Percentiles rank a stretch among this genome's conserved stretches.
Evolutionary conservation across 2,329 filamentous ascomycete species (phyloP).

Genomic region (Graphium sp.): DNA sequence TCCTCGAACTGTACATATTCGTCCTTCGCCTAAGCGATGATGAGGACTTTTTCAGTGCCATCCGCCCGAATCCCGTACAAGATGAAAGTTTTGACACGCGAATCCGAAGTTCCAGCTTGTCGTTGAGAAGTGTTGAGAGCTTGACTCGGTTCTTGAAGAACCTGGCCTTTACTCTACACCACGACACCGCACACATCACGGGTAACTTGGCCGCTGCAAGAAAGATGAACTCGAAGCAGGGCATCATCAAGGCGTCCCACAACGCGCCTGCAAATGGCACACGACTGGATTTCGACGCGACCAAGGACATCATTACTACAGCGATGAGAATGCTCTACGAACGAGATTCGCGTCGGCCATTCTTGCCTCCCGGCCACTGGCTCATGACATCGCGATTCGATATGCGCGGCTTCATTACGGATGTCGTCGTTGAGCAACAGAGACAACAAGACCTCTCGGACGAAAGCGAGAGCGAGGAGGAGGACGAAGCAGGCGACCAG

Average conservation of each 20-base stretch:
- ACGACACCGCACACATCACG: constrained; percentile 50
- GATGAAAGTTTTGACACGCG: too few relatives aligned
- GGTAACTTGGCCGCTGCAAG: neutral
- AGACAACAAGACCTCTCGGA: constrained; percentile 7
- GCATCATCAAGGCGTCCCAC: neutral
- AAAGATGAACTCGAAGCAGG: neutral
- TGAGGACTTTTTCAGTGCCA: constrained; percentile 71
- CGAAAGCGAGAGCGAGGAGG: constrained; percentile 6
- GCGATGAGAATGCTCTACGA: constrained; percentile 82
- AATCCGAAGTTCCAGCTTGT: constrained; percentile 48
- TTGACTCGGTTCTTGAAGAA: constrained; percentile 81
- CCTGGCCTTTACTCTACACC: constrained; percentile 75
- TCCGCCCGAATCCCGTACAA: constrained; percentile 24
- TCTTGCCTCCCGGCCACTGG: constrained; percentile 77
- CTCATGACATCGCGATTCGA: constrained; percentile 80
- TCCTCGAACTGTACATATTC: constrained; percentile 88
- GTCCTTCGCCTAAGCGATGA: constrained; percentile 87
- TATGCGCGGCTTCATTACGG: constrained; percentile 72
- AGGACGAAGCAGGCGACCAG: constrained; percentile 1
- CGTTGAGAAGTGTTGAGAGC: constrained; percentile 51
- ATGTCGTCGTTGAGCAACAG: constrained; percentile 69
- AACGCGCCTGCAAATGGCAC: constrained; percentile 2
- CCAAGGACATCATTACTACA: constrained; percentile 65
- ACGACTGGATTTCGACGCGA: constrained; percentile 52
- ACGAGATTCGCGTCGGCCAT: constrained; percentile 74